A percentile compares a stretch with the other conserved stretches of the same genome.
These are phyloP conservation scores for Salix purpurea DNA, from an alignment of 345 rosid genomes.

Conservation along the genomic window DNA sequence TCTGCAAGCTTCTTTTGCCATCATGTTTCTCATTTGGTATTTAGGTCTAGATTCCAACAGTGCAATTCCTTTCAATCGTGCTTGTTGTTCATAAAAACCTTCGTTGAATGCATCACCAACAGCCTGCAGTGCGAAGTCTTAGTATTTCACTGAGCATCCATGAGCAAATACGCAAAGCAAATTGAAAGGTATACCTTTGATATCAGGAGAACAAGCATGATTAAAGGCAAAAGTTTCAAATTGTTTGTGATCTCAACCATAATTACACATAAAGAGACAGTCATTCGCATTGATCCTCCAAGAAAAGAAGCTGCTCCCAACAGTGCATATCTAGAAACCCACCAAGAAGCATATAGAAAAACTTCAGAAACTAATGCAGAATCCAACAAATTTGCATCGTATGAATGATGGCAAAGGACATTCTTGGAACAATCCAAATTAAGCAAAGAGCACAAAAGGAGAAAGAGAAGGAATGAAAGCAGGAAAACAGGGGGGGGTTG, in stretches of 20 bases:
- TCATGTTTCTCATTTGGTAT: constrained; percentile 68
- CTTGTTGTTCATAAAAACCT: constrained; percentile 90
- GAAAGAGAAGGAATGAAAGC: not conserved
- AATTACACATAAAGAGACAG: constrained; percentile 92
- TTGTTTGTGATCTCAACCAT: constrained; percentile 98
- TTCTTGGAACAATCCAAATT: not conserved
- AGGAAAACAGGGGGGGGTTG: not conserved
- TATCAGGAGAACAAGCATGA: constrained; percentile 97
- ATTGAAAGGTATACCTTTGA: constrained; percentile 62
- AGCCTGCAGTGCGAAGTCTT: constrained; percentile 48
- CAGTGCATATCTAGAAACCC: constrained; percentile 69
- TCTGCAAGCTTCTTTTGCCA: constrained; percentile 81
- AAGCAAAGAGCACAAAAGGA: not conserved
- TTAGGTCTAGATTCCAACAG: constrained; percentile 88
- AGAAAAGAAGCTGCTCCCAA: constrained; percentile 99
- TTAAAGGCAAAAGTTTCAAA: constrained; percentile 84
- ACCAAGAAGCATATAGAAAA: constrained; percentile 12
- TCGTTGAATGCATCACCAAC: constrained; percentile 98
- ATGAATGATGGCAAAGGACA: not conserved
- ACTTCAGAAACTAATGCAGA: constrained; percentile 10
- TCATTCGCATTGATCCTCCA: constrained; percentile 99
- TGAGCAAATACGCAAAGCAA: not conserved
- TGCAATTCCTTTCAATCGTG: constrained; percentile 72
- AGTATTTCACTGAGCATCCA: constrained; percentile 13
- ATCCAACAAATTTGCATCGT: not conserved